Percentiles rank a stretch among this genome's conserved stretches.
Evolutionary conservation across 2,329 filamentous ascomycete genomes (phyloP).

Genomic region (Claviceps cyperi): DNA sequence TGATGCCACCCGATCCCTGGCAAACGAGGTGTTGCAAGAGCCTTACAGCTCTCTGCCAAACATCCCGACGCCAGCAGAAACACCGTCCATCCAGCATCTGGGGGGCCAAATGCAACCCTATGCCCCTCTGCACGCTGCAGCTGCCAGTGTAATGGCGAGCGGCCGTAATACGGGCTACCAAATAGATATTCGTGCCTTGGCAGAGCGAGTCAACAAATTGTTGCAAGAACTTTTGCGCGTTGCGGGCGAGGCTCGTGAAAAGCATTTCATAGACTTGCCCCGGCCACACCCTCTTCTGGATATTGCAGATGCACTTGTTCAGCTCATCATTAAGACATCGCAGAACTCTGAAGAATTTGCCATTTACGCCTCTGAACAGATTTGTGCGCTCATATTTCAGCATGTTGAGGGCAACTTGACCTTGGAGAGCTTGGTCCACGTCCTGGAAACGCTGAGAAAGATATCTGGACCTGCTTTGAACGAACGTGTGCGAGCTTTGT

Average conservation of each 20-base stretch:
- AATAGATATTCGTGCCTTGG: constrained; percentile 36
- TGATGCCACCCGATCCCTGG: constrained; percentile 45
- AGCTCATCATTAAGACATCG: constrained; percentile 47
- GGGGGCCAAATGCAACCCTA: constrained; percentile 41
- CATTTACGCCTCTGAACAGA: constrained; percentile 44
- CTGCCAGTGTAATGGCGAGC: constrained; percentile 26
- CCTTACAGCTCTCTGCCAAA: constrained; percentile 42
- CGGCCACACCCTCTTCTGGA: constrained; percentile 46
- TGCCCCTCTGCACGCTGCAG: constrained; percentile 33
- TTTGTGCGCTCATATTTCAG: constrained; percentile 41
- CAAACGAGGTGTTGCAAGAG: constrained; percentile 50
- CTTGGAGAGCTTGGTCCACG: constrained; percentile 47
- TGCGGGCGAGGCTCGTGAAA: constrained; percentile 37
- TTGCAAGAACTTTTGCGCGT: constrained; percentile 42
- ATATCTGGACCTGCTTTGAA: constrained; percentile 41
- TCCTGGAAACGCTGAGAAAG: constrained; percentile 45
- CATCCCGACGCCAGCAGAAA: constrained; percentile 45
- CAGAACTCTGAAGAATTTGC: constrained; percentile 47
- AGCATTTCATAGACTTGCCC: constrained; percentile 46
- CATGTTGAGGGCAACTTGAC: constrained; percentile 39
- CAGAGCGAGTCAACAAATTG: constrained; percentile 43
- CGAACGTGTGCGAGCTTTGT: constrained; percentile 39
- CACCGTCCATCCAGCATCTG: constrained; percentile 39
- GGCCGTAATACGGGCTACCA: constrained; percentile 34
- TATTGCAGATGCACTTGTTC: constrained; percentile 45